Conservation (phyloP, 495 filamentous ascomycete genomes). For the Neurospora sp. region DNA sequence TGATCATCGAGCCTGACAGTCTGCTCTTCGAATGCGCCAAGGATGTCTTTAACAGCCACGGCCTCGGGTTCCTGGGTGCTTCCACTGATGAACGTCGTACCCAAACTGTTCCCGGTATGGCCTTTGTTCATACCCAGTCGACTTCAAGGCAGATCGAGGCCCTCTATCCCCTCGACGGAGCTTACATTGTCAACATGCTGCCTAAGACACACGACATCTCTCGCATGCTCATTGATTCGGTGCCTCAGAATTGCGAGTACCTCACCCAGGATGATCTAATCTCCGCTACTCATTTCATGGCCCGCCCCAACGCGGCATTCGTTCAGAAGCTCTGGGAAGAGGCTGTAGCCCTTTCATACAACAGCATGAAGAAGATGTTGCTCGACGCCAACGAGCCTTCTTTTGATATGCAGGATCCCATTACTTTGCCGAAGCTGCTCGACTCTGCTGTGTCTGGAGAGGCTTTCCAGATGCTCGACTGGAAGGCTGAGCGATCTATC, state of each 20-base stretch:
- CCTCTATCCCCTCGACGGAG: conserved; percentile 13
- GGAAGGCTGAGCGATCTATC: conserved; percentile 24
- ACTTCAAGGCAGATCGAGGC: conserved; percentile 17
- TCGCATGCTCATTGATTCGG: conserved; percentile 7
- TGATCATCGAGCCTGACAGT: conserved; percentile 27
- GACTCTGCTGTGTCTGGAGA: background rate
- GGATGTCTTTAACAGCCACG: conserved; percentile 9
- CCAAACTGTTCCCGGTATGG: background rate
- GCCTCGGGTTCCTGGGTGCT: conserved; percentile 8
- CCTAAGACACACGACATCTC: conserved; percentile 15
- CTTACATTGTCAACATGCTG: conserved; percentile 24
- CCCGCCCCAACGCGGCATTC: background rate
- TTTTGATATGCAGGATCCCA: background rate
- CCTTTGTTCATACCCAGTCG: conserved; percentile 16
- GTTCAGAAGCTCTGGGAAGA: conserved; percentile 11
- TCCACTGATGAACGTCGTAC: conserved; percentile 5
- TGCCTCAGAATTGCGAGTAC: conserved; percentile 19
- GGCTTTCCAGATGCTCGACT: conserved; percentile 27
- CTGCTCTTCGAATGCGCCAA: conserved; percentile 18
- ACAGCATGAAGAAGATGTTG: background rate
- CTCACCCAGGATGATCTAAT: background rate
- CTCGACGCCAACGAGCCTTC: background rate
- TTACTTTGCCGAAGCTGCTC: conserved; percentile 18
- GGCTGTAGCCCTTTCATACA: conserved; percentile 14
- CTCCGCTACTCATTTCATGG: background rate